Evolutionary conservation across 1,284 basidiomycete genomes (phyloP), one percentile per base, ranked within the genome.

Genomic region (Peniophora sp.): DNA sequence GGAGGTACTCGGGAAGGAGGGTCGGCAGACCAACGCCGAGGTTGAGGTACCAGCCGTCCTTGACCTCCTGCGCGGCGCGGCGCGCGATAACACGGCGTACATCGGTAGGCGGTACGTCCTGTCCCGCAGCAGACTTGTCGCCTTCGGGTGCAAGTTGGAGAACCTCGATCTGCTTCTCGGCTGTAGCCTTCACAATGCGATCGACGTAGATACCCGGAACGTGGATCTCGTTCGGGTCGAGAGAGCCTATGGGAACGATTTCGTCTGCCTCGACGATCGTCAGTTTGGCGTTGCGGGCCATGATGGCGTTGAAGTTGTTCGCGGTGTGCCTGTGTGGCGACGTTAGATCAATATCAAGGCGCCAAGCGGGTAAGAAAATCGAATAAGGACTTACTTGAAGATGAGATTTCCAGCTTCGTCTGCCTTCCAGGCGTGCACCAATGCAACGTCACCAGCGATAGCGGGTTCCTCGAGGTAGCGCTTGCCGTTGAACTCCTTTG

Each of bases 221-320:
- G 63, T 93, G 91, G 53, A 97, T 81, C 20, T 84, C 77, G 66
- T 91, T 89, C 12, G 92, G 88, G 49, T 83, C 83, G 54, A 97
- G 74, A 32, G 82, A 78, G 46, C 93, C 93, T 50, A 85, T 74
- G 16, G 92, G 88, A 54, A 96, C 92, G 58, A 96, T 95, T 61
- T 94, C 77, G 65, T 97, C 93, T 8, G 93, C 92, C 77, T 96
- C 93, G 48, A 96, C 89, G 55, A 97, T 92, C 10, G 92, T 92
- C 51, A 93, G 60, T 63, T 88, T 91, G 10, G 93, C 92, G 53
- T 92, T 92, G 61, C 89, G 83, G 3, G 89, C 93, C 83, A 95
- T 93, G 32, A 85, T 83, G 6, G 83, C 80, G 59, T 79, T 87
- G 69, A 95, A 96, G 65, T 96, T 94, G 63, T 93, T 85, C 23